These are phyloP conservation scores for Trametes elegans DNA, from an alignment of 768 basidiomycete species.

Conservation along the genomic window DNA sequence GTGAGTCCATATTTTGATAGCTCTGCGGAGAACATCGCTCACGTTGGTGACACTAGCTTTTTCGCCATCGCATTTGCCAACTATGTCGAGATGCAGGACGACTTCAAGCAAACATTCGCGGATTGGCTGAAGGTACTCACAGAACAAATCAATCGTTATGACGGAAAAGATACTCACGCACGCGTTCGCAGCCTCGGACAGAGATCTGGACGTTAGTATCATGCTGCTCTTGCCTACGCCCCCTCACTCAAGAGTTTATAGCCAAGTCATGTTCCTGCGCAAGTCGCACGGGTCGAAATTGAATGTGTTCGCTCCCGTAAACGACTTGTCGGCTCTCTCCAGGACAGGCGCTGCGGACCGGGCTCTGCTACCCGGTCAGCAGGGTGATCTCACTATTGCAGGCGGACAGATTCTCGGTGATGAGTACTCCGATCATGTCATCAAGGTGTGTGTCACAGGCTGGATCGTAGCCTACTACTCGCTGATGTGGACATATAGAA, in stretches of 20 bases:
- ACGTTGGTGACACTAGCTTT: conserved; percentile 67
- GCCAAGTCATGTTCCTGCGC: conserved; percentile 85
- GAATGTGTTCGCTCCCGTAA: conserved; percentile 89
- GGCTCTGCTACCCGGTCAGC: conserved; percentile 61
- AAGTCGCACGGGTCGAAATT: conserved; percentile 78
- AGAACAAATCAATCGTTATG: background rate
- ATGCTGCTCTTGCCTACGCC: too few species aligned
- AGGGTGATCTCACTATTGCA: conserved; percentile 68
- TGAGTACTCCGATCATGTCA: conserved; percentile 93
- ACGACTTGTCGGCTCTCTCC: conserved; percentile 82
- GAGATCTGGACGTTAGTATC: conserved; percentile 91
- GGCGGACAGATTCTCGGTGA: conserved; percentile 90
- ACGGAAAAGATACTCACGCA: background rate
- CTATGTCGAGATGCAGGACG: conserved; percentile 67
- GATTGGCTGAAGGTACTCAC: conserved; percentile 75
- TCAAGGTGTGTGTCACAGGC: conserved; percentile 61
- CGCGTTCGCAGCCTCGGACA: conserved; percentile 53
- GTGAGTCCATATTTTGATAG: conserved; percentile 44
- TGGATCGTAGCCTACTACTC: background rate
- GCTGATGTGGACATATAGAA: conserved; percentile 44
- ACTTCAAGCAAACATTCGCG: conserved; percentile 69
- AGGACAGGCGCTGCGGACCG: conserved; percentile 59
- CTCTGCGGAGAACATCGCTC: too few species aligned
- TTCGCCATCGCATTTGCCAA: conserved; percentile 93
- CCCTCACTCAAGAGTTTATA: conserved; percentile 26